Base-by-base conservation (phyloP, 2,329 filamentous ascomycete species). In the Sporothrix inflata region DNA sequence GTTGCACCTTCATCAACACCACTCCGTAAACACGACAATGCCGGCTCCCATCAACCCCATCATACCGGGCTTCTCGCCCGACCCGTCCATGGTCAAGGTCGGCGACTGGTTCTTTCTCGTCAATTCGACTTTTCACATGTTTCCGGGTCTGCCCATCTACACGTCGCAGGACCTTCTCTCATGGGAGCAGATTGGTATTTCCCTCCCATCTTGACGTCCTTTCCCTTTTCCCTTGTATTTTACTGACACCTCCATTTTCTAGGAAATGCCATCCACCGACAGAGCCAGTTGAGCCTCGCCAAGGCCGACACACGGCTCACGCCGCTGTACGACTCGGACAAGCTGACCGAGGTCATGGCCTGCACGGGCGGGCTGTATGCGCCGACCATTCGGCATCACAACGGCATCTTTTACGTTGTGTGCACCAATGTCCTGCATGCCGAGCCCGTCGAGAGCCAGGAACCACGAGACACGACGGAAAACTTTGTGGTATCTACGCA, bases 261-360 rank as follows among this genome's bases (percentile, higher is more conserved):
- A 63, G 60, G 60, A 42, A 66, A 66, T 27, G 61, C 61, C 21
- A 66, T 66, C 40, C 57, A 61, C 57, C 57, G 57, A 6, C 57
- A 61, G 24, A 61, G 34, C 57, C 57, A 61, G 34, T 14, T 42
- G n/a, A 61, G 57, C 57, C 57, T 61, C 2, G 38, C n/a, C 61
- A 47, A 24, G n/a, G 61, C 61, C 61, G 61, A 65, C 40, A 65
- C 61, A 45, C 61, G 38, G 61, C 61, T 65, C n/a, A 65, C 38
- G 12, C 61, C 40, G 21, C 14, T 65, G 40, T 65, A 45, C 19
- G 57, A 61, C 19, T 4, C 19, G 8, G 57, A 47, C 21, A 27
- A 45, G 30, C 11, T 47, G 12, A 45, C 40, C 12, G 61, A 47
- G 40, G 61, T 45, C 61, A 45, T 65, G 61, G 60, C 60, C 21